A percentile compares a stretch with the other conserved stretches of the same genome.
These are phyloP conservation scores for Juncus effusus DNA, from an alignment of 176 grass and related monocot genomes.

Conservation along the genomic window DNA sequence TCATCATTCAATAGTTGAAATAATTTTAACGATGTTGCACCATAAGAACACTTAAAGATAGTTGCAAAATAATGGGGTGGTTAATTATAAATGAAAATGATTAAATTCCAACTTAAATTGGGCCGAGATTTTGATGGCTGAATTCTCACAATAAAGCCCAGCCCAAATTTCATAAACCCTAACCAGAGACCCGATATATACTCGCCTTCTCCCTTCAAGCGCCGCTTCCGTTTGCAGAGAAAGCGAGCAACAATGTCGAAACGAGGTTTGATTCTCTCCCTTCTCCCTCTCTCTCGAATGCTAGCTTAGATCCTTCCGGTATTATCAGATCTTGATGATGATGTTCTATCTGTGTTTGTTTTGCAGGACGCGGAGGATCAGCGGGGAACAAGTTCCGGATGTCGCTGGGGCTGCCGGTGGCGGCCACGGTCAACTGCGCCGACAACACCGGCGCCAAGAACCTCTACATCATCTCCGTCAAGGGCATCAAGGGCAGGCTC, in stretches of 20 bases:
- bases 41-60: too few species aligned
- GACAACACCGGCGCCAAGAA: constrained; percentile 39
- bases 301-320: not conserved
- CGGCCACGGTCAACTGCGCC: constrained; percentile 36
- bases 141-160: too few species aligned
- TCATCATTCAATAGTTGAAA: too few species aligned
- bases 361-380: constrained; percentile 26
- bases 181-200: not conserved
- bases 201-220: not conserved
- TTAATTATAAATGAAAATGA: too few species aligned
- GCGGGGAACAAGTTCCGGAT: constrained; percentile 36
- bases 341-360: too few species aligned
- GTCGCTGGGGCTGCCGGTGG: constrained; percentile 36
- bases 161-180: too few species aligned
- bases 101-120: too few species aligned
- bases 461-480: constrained; percentile 41
- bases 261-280: constrained; percentile 9
- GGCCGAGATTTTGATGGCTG: too few species aligned
- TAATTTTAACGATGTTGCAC: too few species aligned
- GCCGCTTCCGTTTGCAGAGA: not conserved
- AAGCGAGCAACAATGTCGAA: constrained; percentile 22
- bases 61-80: too few species aligned
- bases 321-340: too few species aligned
- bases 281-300: not conserved
- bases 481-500: constrained; percentile 33